Base-by-base conservation (phyloP, 495 filamentous ascomycete genomes). In the Antarctomyces pellizariae region DNA sequence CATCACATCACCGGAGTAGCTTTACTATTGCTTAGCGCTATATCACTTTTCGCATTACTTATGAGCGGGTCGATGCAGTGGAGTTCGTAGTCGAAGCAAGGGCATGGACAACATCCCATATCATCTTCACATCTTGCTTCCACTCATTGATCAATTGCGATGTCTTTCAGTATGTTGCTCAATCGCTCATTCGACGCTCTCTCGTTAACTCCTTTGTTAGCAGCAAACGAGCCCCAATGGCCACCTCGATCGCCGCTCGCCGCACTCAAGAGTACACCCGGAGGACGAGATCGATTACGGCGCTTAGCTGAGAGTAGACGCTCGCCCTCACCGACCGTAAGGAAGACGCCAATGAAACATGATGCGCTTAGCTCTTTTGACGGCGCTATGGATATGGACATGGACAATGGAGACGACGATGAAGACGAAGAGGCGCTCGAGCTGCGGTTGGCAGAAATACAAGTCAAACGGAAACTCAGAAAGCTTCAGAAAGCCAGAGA, bases 381-480 rank as follows among this genome's bases (percentile, higher is more conserved):
- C 19, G 10, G 19, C 7, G 19, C 7, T 22, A 22, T 22, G 15
- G 26, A 33, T 21, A 37, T 38, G 24, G 32, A 24, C 11, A 11
- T 41, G 20, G 36, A 21, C 26, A 52, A 45, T 7, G 54, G 33
- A 13, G 57, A 61, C 1, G 64, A 71, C 2, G 74, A 78, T 0
- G 80, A 95, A 15, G 86, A 97, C 38, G 86, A 93, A 41, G 83
- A 93, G 47, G 82, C 67, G 1, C 46, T 93, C 16, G 57, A 83
- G 34, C 54, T 97, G 34, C 64, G 84, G 40, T 52, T 97, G 13
- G 65, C 75, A 26, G 77, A 71, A 27, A 84, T 97, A 26, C 67
- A 93, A 39, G 77, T 83, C 3, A 67, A 70, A 34, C 53, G 95
- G 24, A 91, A 76, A 50, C 54, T 97, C 36, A 93, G 93, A 46